These are phyloP conservation scores for Tubosaeta sp. DNA, from an alignment of 768 basidiomycete genomes.

Conservation along the genomic window DNA sequence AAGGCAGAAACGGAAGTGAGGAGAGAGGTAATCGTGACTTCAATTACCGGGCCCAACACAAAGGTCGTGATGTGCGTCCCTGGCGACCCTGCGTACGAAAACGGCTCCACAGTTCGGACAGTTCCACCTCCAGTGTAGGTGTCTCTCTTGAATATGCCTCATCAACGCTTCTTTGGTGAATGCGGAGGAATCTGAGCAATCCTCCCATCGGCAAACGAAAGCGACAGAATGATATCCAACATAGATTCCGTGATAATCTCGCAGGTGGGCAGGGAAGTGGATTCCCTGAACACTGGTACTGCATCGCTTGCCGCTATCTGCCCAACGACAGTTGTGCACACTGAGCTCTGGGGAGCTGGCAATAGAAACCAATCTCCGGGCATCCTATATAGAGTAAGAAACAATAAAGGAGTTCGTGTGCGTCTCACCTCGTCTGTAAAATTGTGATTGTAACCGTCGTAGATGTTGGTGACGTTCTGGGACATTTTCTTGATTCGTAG, in stretches of 20 bases:
- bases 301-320: constrained; percentile 13
- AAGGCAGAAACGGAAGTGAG: neutral
- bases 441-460: constrained; percentile 26
- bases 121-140: constrained; percentile 23
- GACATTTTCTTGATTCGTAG: constrained; percentile 14
- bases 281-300: constrained; percentile 13
- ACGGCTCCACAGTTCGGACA: constrained; percentile 20
- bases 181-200: constrained; percentile 15
- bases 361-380: constrained; percentile 21
- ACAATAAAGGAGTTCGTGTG: neutral
- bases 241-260: constrained; percentile 19
- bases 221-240: constrained; percentile 1
- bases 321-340: constrained; percentile 23
- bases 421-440: constrained; percentile 27
- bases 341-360: constrained; percentile 27
- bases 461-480: constrained; percentile 8
- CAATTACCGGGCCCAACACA: constrained; percentile 8
- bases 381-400: constrained; percentile 20
- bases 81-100: constrained; percentile 13
- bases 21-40: neutral
- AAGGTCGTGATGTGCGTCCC: constrained; percentile 16
- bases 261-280: constrained; percentile 15
- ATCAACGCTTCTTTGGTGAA: constrained; percentile 20
- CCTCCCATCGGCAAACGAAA: constrained; percentile 24
- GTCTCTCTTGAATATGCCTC: constrained; percentile 25